phyloP scores from a whole-genome alignment of 2,329 filamentous ascomycete genomes.

The Coniochaeta sp. region DNA sequence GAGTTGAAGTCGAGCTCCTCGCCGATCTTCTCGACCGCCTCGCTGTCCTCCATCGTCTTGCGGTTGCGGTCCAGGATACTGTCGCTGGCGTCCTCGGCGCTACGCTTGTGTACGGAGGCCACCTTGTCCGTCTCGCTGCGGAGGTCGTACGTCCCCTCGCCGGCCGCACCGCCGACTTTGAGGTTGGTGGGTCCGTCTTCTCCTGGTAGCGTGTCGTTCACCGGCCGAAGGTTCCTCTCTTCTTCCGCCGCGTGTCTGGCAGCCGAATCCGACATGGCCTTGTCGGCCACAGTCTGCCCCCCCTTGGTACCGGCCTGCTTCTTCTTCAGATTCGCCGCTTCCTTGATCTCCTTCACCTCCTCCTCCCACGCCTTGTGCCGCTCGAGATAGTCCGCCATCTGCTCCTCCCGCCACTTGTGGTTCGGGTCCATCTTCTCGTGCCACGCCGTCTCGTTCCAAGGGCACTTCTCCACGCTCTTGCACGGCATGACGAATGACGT shows the following conservation, averaged over 20 bases:
- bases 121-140: not conserved
- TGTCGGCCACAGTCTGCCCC: too few species aligned
- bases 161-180: not conserved
- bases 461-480: conserved; percentile 35
- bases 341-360: conserved; percentile 6
- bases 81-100: conserved; percentile 2
- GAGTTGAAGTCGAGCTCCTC: conserved; percentile 17
- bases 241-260: not conserved
- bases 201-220: conserved; percentile 3
- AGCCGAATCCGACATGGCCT: not conserved
- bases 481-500: conserved; percentile 42
- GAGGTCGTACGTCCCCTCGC: not conserved
- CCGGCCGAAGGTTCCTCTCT: conserved; percentile 1
- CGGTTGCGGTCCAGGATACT: not conserved
- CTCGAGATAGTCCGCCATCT: conserved; percentile 34
- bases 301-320: not conserved
- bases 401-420: conserved; percentile 31
- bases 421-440: conserved; percentile 40
- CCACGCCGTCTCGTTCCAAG: conserved; percentile 47
- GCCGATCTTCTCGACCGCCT: conserved; percentile 11
- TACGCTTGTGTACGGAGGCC: not conserved
- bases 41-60: conserved; percentile 12
- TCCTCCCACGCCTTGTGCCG: conserved; percentile 27
- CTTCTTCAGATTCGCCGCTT: conserved; percentile 8
- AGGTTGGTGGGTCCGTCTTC: not conserved